Evolutionary conservation across 163 green algal genomes (phyloP), one percentile per base, ranked within the genome.

Genomic region (Scenedesmus sp.): DNA sequence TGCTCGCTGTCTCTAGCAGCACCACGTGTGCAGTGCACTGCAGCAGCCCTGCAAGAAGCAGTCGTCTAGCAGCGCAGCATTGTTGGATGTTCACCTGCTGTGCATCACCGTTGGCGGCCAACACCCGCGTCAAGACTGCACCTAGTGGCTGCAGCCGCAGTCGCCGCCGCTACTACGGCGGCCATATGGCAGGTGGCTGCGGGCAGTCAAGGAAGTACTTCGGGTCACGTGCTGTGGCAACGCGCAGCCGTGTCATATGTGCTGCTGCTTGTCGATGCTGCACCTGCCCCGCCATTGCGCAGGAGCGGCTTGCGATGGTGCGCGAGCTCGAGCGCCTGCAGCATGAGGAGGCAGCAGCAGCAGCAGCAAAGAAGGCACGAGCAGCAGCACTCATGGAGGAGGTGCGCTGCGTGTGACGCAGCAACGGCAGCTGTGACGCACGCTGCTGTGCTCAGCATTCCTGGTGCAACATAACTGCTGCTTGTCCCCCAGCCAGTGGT

Each of bases 241-340:
- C 4, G 65, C 12, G 26, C 65, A 35, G 65, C 7, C 26, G 65
- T 12, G 65, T 35, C 46, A 42, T 42, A 26, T 59, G 78, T 30
- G 2, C 24, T 53, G 44, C 13, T 85, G 42, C 9, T 35, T 65
- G 26, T 35, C 40, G 26, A 65, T 12, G 30, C 30, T 59, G 79
- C 13, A 35, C n/a, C 30, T 18, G 6, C 49, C 30, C 3, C n/a
- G 26, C 24, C 18, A 15, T 24, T 37, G 53, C 56, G 79, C 79
- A 91, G 88, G 91, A 96, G 83, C 87, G 94, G 22, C 56, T 94
- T 81, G 93, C 94, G 43, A 94, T 95, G 91, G 89, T 88, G 37
- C 80, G 82, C 53, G 95, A 97, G 93, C 93, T 96, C 18, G 95
- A 98, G 90, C 92, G 95, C 42, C 85, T 98, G 24, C 96, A 96